phyloP scores from a whole-genome alignment of 805 yeast species.

The Huiozyma naganishii region DNA sequence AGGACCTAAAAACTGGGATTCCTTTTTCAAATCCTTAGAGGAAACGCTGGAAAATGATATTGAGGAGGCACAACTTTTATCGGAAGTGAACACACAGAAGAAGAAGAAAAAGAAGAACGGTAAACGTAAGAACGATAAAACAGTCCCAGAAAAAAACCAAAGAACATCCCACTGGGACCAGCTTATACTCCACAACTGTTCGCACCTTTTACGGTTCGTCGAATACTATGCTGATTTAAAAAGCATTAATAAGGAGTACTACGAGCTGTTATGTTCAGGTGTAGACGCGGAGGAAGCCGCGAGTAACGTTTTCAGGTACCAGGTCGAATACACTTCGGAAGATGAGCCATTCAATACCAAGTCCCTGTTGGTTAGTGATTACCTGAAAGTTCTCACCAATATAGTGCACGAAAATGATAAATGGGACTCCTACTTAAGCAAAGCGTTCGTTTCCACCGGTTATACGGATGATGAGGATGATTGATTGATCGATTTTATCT shows the following conservation, averaged over 20 bases:
- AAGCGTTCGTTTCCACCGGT: slow-evolving; percentile 55
- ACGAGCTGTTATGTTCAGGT: slow-evolving; percentile 42
- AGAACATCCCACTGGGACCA: slow-evolving; percentile 51
- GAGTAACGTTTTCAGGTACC: slow-evolving; percentile 39
- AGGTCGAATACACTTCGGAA: slow-evolving; percentile 61
- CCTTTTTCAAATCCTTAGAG: slow-evolving; percentile 43
- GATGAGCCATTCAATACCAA: slow-evolving; percentile 46
- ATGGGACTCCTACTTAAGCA: slow-evolving; percentile 48
- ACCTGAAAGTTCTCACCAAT: slow-evolving; percentile 46
- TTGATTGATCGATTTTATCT: too few species aligned
- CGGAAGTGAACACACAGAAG: background rate
- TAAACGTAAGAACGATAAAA: slow-evolving; percentile 35
- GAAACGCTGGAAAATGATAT: slow-evolving; percentile 17
- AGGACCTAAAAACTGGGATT: slow-evolving; percentile 42
- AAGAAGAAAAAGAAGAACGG: background rate
- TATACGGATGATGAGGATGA: slow-evolving; percentile 38
- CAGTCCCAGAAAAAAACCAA: slow-evolving; percentile 55
- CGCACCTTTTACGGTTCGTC: slow-evolving; percentile 56
- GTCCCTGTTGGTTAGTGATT: slow-evolving; percentile 48
- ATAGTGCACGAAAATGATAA: slow-evolving; percentile 39
- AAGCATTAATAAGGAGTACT: slow-evolving; percentile 33
- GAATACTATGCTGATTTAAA: slow-evolving; percentile 66
- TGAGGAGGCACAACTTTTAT: slow-evolving; percentile 1
- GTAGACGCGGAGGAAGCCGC: slow-evolving; percentile 45
- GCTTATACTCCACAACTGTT: slow-evolving; percentile 63